Conservation (phyloP, 305 asterid species). For the Euphrasia arctica region DNA sequence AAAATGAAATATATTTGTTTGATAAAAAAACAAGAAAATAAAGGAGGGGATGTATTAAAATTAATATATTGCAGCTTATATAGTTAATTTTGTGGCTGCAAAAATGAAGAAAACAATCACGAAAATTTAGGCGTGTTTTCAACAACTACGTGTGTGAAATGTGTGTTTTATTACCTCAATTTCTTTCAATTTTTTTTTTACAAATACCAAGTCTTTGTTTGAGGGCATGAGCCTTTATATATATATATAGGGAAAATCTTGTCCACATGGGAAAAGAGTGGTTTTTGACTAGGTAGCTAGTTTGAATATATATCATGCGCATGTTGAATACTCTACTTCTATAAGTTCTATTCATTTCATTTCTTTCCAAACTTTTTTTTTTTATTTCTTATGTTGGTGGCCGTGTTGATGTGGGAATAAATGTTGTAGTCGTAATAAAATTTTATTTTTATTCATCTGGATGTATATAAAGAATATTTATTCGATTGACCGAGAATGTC, state of each 20-base stretch:
- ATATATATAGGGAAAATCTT: not conserved
- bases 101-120: not conserved
- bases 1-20: not conserved
- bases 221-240: not conserved
- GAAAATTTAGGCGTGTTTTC: not conserved
- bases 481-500: no score
- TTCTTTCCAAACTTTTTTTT: not conserved
- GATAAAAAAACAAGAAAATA: not conserved
- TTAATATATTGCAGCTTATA: not conserved
- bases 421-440: no score
- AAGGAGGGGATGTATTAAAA: not conserved
- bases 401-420: not conserved
- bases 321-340: not conserved
- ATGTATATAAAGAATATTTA: no score
- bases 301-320: constrained; percentile 8
- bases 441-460: no score
- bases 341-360: not conserved
- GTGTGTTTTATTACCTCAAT: not conserved
- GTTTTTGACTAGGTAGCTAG: constrained; percentile 22
- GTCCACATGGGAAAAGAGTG: constrained; percentile 9
- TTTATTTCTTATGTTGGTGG: not conserved
- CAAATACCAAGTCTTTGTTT: not conserved
- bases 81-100: not conserved
- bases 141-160: not conserved
- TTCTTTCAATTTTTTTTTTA: not conserved